Conservation (phyloP, 805 yeast species). For the Pichia thaimueangensis region DNA sequence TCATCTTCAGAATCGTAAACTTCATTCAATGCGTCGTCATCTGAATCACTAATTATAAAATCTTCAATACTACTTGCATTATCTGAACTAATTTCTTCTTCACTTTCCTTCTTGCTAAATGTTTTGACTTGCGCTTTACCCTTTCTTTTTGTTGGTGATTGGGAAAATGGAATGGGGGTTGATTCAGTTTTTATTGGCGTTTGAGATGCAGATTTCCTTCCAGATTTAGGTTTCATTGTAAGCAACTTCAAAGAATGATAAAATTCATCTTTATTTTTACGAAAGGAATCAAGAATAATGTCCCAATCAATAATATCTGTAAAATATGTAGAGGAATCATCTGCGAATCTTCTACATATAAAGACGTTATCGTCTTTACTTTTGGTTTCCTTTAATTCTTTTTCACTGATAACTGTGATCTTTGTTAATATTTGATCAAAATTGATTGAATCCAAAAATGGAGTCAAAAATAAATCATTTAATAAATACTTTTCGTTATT, state of each 20-base stretch:
- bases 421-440: slow-evolving; percentile 37
- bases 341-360: slow-evolving; percentile 39
- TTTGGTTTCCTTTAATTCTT: slow-evolving; percentile 27
- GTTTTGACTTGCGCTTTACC: too few species aligned
- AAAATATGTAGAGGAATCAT: slow-evolving; percentile 30
- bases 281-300: slow-evolving; percentile 24
- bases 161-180: not conserved
- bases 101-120: slow-evolving; percentile 5
- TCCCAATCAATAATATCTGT: slow-evolving; percentile 36
- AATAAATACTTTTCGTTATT: slow-evolving; percentile 20
- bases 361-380: slow-evolving; percentile 26
- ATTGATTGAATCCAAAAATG: slow-evolving; percentile 39
- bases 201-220: slow-evolving; percentile 6
- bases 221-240: slow-evolving; percentile 26
- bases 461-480: slow-evolving; percentile 51
- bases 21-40: slow-evolving; percentile 10
- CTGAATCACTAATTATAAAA: not conserved
- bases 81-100: slow-evolving; percentile 15
- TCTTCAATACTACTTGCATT: slow-evolving; percentile 9
- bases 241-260: slow-evolving; percentile 26
- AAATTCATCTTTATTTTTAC: slow-evolving; percentile 27
- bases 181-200: too few species aligned
- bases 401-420: slow-evolving; percentile 38
- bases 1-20: slow-evolving; percentile 6
- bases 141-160: not conserved